A percentile compares a stretch with the other conserved stretches of the same genome.
Evolutionary conservation across 2,329 filamentous ascomycete species (phyloP).

Genomic region (Mollisia scopiformis): DNA sequence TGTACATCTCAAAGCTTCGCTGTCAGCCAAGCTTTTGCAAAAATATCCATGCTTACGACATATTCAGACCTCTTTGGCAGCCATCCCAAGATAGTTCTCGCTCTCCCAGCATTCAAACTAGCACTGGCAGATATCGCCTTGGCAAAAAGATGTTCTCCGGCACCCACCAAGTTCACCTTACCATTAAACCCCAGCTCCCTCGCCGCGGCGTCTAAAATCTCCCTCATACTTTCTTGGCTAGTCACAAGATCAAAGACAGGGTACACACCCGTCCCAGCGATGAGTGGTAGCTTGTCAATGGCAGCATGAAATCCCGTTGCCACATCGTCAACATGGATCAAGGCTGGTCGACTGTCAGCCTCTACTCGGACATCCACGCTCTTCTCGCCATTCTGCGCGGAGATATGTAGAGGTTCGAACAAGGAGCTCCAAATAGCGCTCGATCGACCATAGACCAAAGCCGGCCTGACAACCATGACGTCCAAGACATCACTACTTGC

Average conservation of each 20-base stretch:
- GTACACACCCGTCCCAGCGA: conserved; percentile 34
- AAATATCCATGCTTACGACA: conserved; percentile 25
- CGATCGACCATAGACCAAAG: conserved; percentile 41
- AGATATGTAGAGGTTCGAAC: conserved; percentile 33
- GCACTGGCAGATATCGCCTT: conserved; percentile 31
- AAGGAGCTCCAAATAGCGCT: conserved; percentile 35
- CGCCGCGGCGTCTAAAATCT: conserved; percentile 34
- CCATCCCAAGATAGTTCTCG: conserved; percentile 39
- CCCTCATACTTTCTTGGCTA: conserved; percentile 36
- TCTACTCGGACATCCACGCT: conserved; percentile 30
- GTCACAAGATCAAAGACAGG: conserved; percentile 43
- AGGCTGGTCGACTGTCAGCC: conserved; percentile 25
- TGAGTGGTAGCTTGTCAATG: conserved; percentile 38
- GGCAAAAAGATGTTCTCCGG: conserved; percentile 31
- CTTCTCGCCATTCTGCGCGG: conserved; percentile 23
- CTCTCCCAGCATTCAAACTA: conserved; percentile 32
- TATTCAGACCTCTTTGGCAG: conserved; percentile 34
- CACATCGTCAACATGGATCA: conserved; percentile 44
- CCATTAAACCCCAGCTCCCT: conserved; percentile 32
- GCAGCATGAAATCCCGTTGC: conserved; percentile 38
- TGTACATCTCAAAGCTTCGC: not conserved
- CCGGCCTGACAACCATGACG: conserved; percentile 38
- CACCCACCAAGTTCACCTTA: conserved; percentile 31
- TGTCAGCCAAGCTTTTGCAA: conserved; percentile 17
- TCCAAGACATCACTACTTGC: conserved; percentile 36